Conservation (phyloP, 1,139 yeast species). For the Pichia kudriavzevii region DNA sequence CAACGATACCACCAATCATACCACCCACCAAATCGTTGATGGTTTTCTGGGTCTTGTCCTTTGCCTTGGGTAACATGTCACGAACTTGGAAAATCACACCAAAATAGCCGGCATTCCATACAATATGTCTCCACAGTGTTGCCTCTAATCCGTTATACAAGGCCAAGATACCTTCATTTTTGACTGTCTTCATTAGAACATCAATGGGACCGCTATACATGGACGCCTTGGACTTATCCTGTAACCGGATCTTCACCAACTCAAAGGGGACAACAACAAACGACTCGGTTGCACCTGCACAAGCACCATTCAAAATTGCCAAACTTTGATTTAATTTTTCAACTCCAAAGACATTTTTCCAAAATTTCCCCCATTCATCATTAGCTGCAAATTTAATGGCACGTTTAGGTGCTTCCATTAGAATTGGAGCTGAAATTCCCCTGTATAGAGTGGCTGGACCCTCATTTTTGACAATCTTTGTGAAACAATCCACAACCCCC, state of each 20-base stretch:
- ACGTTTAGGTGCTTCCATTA: constrained; percentile 99
- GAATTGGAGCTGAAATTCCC: constrained; percentile 91
- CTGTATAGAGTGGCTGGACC: constrained; percentile 80
- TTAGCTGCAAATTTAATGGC: constrained; percentile 98
- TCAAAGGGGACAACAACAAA: constrained; percentile 97
- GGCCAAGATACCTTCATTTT: constrained; percentile 71
- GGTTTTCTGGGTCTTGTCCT: constrained; percentile 61
- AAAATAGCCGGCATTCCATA: constrained; percentile 98
- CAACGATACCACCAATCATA: constrained; percentile 92
- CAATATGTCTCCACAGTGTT: constrained; percentile 92
- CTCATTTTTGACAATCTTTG: constrained; percentile 77
- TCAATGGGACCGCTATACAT: constrained; percentile 81
- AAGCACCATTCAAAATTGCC: constrained; percentile 90
- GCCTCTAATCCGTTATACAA: constrained; percentile 94
- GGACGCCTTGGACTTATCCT: constrained; percentile 73
- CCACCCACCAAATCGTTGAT: constrained; percentile 87
- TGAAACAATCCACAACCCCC: constrained; percentile 79
- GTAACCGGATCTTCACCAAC: constrained; percentile 78
- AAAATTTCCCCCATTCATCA: constrained; percentile 91
- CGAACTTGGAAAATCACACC: constrained; percentile 90
- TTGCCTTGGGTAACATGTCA: constrained; percentile 69
- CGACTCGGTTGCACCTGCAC: constrained; percentile 96
- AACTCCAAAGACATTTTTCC: constrained; percentile 65
- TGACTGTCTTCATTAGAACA: constrained; percentile 66
- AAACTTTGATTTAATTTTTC: constrained; percentile 68